Evolutionary conservation across 768 basidiomycete species (phyloP).

Genomic region (Leccinum sublutescens): DNA sequence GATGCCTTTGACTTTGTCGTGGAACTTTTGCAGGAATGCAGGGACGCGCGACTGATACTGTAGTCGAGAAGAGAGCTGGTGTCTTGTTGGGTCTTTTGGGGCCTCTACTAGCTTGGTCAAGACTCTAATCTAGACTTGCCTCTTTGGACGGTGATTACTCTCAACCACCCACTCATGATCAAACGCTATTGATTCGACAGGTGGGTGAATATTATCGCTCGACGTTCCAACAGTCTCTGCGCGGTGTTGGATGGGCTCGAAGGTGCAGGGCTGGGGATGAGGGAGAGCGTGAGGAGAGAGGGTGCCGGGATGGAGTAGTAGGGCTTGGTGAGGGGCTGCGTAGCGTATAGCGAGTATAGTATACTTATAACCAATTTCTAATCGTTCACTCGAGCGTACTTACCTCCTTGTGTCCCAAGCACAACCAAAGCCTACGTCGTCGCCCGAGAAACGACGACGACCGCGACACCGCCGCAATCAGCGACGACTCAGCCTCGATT

Average conservation of each 20-base stretch:
- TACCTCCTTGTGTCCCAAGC: too few relatives aligned
- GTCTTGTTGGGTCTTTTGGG: constrained; percentile 62
- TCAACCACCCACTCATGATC: background rate
- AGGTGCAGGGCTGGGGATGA: constrained; percentile 41
- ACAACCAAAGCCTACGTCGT: too few relatives aligned
- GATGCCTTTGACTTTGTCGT: constrained; percentile 58
- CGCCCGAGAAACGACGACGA: too few relatives aligned
- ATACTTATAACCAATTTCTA: too few relatives aligned
- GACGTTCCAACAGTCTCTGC: background rate
- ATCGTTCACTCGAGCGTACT: too few relatives aligned
- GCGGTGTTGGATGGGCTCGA: constrained; percentile 63
- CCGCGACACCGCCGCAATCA: too few relatives aligned
- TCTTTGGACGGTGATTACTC: constrained; percentile 6
- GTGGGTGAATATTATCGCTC: constrained; percentile 26
- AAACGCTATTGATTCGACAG: constrained; percentile 28
- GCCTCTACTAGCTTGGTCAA: constrained; percentile 26
- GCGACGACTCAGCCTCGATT: too few relatives aligned
- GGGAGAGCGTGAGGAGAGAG: constrained; percentile 31
- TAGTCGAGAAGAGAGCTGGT: constrained; percentile 71
- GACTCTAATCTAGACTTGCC: constrained; percentile 11
- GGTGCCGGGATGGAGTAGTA: constrained; percentile 53
- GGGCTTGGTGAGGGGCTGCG: constrained; percentile 22
- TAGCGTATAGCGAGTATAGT: background rate
- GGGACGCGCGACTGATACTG: constrained; percentile 62
- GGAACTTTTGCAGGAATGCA: constrained; percentile 62